phyloP scores from a whole-genome alignment of 75 land plant species.

The Picea sitchensis region DNA sequence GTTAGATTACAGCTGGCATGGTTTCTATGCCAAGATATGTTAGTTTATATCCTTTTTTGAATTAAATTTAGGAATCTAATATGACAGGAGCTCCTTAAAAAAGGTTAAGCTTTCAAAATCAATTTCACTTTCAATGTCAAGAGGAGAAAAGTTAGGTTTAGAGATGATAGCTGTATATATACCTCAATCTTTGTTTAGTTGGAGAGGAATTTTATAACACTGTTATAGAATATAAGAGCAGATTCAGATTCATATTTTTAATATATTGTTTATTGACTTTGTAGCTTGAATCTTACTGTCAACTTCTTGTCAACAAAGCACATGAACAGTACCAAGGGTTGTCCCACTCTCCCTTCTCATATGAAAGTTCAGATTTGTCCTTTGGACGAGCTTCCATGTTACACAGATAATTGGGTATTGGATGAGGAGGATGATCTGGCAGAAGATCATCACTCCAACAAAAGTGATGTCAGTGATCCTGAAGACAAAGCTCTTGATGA shows the following conservation, averaged over 20 bases:
- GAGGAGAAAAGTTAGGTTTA: not conserved
- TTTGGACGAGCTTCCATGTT: conserved; percentile 82
- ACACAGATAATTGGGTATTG: conserved; percentile 9
- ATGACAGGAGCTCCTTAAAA: not conserved
- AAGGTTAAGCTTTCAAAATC: too few relatives aligned
- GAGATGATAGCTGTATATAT: not conserved
- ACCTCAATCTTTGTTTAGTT: not conserved
- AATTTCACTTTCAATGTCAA: not conserved
- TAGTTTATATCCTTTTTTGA: not conserved
- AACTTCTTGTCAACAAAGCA: conserved; percentile 91
- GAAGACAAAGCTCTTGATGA: not conserved
- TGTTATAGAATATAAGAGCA: not conserved
- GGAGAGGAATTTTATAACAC: not conserved
- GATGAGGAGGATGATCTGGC: conserved; percentile 20
- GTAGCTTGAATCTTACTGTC: conserved; percentile 69
- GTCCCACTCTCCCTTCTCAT: conserved; percentile 75
- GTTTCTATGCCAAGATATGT: not conserved
- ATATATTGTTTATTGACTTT: conserved; percentile 3
- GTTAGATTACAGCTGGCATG: conserved; percentile 18
- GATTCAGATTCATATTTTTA: not conserved
- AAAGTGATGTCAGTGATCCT: conserved; percentile 8
- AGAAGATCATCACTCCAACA: conserved; percentile 8
- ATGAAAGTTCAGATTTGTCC: conserved; percentile 57
- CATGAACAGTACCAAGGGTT: conserved; percentile 36
- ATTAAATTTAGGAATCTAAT: not conserved